Evolutionary conservation across 768 basidiomycete species (phyloP).

Genomic region (Phanerodontia chrysosporium): DNA sequence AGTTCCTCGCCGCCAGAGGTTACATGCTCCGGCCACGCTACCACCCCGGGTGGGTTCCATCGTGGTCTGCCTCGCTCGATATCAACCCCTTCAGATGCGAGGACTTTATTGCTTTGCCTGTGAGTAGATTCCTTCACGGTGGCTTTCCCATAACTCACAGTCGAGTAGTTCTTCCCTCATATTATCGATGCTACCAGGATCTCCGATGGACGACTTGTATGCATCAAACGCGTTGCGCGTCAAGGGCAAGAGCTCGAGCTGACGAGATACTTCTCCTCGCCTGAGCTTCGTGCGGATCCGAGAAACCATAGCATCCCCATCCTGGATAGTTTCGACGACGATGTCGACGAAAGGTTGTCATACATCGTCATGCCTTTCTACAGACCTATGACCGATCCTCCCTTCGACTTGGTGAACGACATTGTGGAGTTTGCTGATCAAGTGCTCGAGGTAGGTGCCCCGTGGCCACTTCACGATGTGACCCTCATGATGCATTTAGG

Average conservation of each 20-base stretch:
- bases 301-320: constrained; percentile 22
- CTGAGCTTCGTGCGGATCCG: constrained; percentile 2
- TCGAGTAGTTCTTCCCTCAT: not conserved
- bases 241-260: constrained; percentile 9
- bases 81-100: not conserved
- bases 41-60: constrained; percentile 6
- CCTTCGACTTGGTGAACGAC: constrained; percentile 16
- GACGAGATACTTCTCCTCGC: constrained; percentile 3
- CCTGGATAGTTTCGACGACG: constrained; percentile 16
- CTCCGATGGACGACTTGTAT: constrained; percentile 13
- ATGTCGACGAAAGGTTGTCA: not conserved
- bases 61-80: not conserved
- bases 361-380: constrained; percentile 20
- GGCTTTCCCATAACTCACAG: no score
- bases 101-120: not conserved
- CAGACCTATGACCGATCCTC: constrained; percentile 13
- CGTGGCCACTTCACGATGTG: not conserved
- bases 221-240: constrained; percentile 15
- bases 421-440: constrained; percentile 21
- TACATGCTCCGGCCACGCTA: constrained; percentile 5
- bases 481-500: constrained; percentile 6
- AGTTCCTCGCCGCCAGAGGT: not conserved
- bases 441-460: constrained; percentile 13
- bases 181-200: constrained; percentile 15
- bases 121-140: no score